Evolutionary conservation across 139 green algal genomes (phyloP).

Genomic region (Coccomyxa sp.): DNA sequence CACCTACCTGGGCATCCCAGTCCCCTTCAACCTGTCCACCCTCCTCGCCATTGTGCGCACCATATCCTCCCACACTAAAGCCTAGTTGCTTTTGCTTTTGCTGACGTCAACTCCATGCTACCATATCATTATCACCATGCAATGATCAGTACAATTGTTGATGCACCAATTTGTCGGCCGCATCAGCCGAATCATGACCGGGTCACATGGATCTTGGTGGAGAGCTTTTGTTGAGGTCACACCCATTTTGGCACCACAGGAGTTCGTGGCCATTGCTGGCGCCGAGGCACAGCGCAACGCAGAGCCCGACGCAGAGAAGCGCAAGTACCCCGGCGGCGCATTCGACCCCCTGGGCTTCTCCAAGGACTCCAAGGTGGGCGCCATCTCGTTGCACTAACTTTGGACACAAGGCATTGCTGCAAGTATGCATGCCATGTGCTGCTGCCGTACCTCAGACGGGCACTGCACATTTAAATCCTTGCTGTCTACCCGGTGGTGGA

Average conservation of each 20-base stretch:
- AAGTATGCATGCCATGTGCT: not conserved
- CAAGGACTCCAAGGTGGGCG: constrained; percentile 56
- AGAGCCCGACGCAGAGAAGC: constrained; percentile 57
- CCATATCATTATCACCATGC: not conserved
- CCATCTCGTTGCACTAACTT: not conserved
- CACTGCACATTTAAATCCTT: not conserved
- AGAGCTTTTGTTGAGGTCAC: too few relatives aligned
- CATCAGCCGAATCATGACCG: too few relatives aligned
- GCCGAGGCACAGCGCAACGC: constrained; percentile 64
- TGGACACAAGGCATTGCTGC: not conserved
- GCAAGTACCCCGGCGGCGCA: constrained; percentile 77
- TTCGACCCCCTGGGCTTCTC: constrained; percentile 86
- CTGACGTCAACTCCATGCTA: not conserved
- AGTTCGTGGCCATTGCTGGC: constrained; percentile 65
- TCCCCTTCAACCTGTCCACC: constrained; percentile 79
- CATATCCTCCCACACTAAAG: not conserved
- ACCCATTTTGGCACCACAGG: constrained; percentile 16
- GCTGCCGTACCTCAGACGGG: not conserved
- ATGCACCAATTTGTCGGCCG: not conserved
- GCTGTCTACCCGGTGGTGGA: too few relatives aligned
- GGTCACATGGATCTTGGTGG: too few relatives aligned
- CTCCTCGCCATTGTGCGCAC: constrained; percentile 62
- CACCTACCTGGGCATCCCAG: constrained; percentile 69
- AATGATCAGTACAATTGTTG: not conserved
- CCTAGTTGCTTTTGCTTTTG: too few relatives aligned